phyloP scores from a whole-genome alignment of 352 stramenopile species.

The Phytopythium oedochilum region DNA sequence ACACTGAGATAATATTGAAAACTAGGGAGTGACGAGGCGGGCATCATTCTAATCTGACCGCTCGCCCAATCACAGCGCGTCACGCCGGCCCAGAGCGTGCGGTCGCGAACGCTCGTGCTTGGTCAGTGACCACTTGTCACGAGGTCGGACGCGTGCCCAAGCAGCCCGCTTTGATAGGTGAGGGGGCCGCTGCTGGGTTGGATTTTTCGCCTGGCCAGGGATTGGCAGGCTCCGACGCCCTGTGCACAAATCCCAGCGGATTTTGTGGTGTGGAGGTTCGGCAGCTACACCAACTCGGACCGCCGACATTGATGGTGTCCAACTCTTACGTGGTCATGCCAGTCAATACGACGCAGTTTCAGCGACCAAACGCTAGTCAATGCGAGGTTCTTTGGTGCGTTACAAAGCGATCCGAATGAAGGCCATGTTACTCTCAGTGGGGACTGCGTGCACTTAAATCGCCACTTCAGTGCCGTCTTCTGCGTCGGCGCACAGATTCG shows the following conservation, averaged over 20 bases:
- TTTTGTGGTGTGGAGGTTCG: not conserved
- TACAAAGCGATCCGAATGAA: too few species aligned
- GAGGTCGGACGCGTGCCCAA: not conserved
- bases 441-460: too few species aligned
- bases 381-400: too few species aligned
- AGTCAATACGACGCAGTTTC: too few species aligned
- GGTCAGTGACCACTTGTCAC: not conserved
- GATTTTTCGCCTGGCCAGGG: not conserved
- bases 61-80: constrained; percentile 1
- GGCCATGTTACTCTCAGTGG: too few species aligned
- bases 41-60: not conserved
- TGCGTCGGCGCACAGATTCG: too few species aligned
- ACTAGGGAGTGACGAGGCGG: not conserved
- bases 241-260: not conserved
- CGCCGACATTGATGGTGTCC: not conserved
- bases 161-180: not conserved
- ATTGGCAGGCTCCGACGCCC: not conserved
- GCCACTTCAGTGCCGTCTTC: too few species aligned
- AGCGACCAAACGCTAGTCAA: too few species aligned
- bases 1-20: not conserved
- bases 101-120: not conserved
- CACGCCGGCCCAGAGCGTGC: not conserved
- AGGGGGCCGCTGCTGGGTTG: not conserved
- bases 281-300: not conserved
- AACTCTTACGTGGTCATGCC: too few species aligned